Base-by-base conservation (phyloP, 2,329 filamentous ascomycete genomes). In the Penicillium sp. region DNA sequence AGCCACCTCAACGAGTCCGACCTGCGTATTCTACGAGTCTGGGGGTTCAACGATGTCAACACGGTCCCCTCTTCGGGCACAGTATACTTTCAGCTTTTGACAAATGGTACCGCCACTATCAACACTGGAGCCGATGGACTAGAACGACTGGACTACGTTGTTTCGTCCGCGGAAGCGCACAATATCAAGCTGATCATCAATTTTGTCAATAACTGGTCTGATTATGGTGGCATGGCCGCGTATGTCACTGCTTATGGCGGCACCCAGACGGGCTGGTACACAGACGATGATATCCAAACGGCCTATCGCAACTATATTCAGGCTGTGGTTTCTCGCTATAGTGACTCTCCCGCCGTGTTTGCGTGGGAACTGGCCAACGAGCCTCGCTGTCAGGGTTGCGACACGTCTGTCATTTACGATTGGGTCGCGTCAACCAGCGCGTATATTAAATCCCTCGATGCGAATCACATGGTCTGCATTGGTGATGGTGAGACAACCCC, bases 291-390 rank as follows among this genome's bases (percentile, higher is more conserved):
- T 0, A 80, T 81, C 8, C 84, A 87, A 70, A 65, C 75, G 0
- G 81, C 86, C 55, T 90, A 90, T 69, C 83, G 84, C 63, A 78
- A 76, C 48, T 90, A 89, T 68, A 81, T 89, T 66, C 76, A 81
- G 49, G 75, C 78, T 0, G 79, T 90, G 7, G 81, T 90, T 2
- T 81, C 73, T 21, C 78, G 87, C 11, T 89, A 88, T 73, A 81
- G 76, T 46, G 75, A 79, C 59, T 87, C 84, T 0, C 73, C 82
- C 0, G 81, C 87, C 0, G 80, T 90, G 47, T 84, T 89, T 61
- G 84, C 85, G 0, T 90, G 87, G 87, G 87, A 90, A 65, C 75
- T 90, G 1, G 83, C 79, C 55, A 90, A 90, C 62, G 87, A 90
- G 72, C 83, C 86, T 16, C 79, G 87, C 57, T 89, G 86, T 74